Evolutionary conservation across 768 basidiomycete genomes (phyloP).

Genomic region (Calvatia gigantea): DNA sequence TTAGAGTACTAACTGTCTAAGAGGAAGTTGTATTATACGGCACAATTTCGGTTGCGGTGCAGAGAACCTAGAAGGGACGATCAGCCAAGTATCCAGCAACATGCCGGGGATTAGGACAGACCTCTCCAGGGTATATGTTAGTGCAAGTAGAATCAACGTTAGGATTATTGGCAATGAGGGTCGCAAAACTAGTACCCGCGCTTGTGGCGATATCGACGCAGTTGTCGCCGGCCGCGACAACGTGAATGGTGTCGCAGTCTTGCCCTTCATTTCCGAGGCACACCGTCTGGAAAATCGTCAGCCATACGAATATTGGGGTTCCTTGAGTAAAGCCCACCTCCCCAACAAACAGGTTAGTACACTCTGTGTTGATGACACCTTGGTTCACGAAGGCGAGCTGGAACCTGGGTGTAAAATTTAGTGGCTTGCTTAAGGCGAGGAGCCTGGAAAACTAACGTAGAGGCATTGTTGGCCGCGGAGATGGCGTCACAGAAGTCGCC

Average conservation of each 20-base stretch:
- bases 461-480: conserved; percentile 42
- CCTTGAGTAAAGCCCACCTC: conserved; percentile 31
- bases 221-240: conserved; percentile 44
- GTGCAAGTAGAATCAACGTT: conserved; percentile 49
- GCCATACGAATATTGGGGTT: neutral
- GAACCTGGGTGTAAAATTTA: conserved; percentile 31
- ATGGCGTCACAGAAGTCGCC: conserved; percentile 59
- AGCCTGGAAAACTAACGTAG: conserved; percentile 43
- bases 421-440: neutral
- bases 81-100: neutral
- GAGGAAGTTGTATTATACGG: neutral
- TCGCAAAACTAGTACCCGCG: conserved; percentile 40
- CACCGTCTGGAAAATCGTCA: conserved; percentile 26
- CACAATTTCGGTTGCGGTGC: neutral
- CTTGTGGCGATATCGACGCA: conserved; percentile 41
- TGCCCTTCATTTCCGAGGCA: conserved; percentile 56
- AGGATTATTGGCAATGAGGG: conserved; percentile 61
- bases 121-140: conserved; percentile 61
- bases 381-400: conserved; percentile 56
- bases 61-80: neutral
- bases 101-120: conserved; percentile 19
- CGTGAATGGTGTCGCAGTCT: conserved; percentile 54
- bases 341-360: conserved; percentile 51
- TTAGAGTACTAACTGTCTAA: neutral
- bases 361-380: conserved; percentile 44